Evolutionary conservation across 306 rosid genomes (phyloP), one percentile per base, ranked within the genome.

Genomic region (Alnus rubra): DNA sequence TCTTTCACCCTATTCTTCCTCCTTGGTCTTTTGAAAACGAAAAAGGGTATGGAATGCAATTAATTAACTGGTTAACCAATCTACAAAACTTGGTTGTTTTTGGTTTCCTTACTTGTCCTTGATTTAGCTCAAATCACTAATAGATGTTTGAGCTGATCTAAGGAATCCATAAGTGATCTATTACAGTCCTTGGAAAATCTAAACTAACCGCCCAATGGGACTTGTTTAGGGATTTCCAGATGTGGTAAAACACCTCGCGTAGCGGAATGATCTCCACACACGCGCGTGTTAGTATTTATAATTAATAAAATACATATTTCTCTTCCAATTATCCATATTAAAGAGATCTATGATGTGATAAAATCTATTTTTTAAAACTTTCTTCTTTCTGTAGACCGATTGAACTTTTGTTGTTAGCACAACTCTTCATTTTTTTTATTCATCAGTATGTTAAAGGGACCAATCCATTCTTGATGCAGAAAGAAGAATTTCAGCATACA

Each of bases 401-500:
- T 64, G 14, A 45, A 56, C 49, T 13, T 35, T 44, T 55, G 62
- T 51, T 78, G 8, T 71, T 48, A 19, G 59, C n/a, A 48, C 80
- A 82, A 69, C 80, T 62, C 15, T 73, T 55, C 54, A 48, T 77
- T 50, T 76, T 51, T 77, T 9, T 54, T 53, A 69, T 48, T 78
- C 9, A 71, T 30, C 10, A 33, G 53, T 55, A 82, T 86, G 30
- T 82, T 56, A 83, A 44, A 77, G 23, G 49, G 74, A 65, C 28
- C 52, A 54, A 7, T 73, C 39, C 81, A 75, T 86, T 84, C 52
- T 80, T 78, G 53, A 74, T 87, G 88, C 73, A 94, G 98, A 94
- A 91, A 88, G 98, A 94, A 88, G 98, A 94, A 77, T 94, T 86
- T 87, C 98, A 94, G 87, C 98, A 94, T 85, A 92, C 98, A 79